phyloP scores from a whole-genome alignment of 352 stramenopile genomes.

The Phytophthora cactorum region DNA sequence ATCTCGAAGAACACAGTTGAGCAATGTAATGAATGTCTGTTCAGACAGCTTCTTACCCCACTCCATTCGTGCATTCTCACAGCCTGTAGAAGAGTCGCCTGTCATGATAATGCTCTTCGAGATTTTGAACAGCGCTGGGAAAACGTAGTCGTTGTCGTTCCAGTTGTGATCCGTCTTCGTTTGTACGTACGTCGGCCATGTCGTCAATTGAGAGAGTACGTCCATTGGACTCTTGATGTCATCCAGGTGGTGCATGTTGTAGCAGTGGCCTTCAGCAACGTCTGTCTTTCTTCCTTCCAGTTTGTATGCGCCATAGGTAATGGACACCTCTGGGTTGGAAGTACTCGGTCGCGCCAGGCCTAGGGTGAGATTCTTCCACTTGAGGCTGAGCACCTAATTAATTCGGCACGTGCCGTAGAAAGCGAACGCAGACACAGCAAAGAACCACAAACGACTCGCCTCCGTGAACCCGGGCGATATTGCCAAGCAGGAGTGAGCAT shows the following conservation, averaged over 20 bases:
- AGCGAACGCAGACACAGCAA: slow-evolving; percentile 5
- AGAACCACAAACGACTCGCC: slow-evolving; percentile 11
- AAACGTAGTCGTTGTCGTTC: background rate
- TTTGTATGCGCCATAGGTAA: background rate
- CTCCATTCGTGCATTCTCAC: slow-evolving; percentile 10
- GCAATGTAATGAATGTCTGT: slow-evolving; percentile 6
- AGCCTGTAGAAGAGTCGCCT: background rate
- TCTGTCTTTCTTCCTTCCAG: background rate
- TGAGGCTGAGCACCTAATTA: slow-evolving; percentile 10
- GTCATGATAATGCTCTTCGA: slow-evolving; percentile 10
- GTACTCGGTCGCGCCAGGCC: too few relatives aligned
- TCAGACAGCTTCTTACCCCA: slow-evolving; percentile 22
- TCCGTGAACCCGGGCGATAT: slow-evolving; percentile 5
- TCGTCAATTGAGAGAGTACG: too few relatives aligned
- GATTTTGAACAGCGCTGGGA: slow-evolving; percentile 12
- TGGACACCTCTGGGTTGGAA: background rate
- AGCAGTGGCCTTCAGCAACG: too few relatives aligned
- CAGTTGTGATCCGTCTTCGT: too few relatives aligned
- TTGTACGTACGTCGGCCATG: too few relatives aligned
- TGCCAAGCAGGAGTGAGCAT: slow-evolving; percentile 8
- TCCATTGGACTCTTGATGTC: too few relatives aligned
- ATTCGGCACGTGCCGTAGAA: slow-evolving; percentile 24
- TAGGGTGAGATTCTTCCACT: slow-evolving; percentile 7
- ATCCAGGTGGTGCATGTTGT: too few relatives aligned
- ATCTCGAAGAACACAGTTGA: slow-evolving; percentile 7